Base-by-base conservation (phyloP, 305 asterid genomes). In the Fraxinus paxiana region DNA sequence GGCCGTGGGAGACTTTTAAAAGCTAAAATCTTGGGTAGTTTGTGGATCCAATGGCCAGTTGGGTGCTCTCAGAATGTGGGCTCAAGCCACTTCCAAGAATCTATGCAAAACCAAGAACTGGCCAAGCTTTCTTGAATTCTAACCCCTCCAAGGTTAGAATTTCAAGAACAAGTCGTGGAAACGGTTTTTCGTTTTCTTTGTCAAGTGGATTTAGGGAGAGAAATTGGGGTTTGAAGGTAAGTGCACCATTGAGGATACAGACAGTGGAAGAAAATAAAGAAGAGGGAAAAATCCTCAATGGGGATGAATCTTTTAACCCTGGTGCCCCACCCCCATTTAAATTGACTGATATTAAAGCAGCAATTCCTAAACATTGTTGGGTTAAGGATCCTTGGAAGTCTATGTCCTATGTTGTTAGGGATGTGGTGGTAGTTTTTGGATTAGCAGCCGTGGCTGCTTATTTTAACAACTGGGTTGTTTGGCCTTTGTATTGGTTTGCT, bases 331-430 rank as follows among this genome's bases (percentile, higher is more conserved):
- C 97, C 0, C 98, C 96, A 0, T 95, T 95, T 59, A 92, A 87
- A 81, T 26, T 95, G 13, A 82, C 90, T 0, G 97, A 95, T 76
- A 89, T 95, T 48, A 89, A 87, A 77, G 94, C 90, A 0, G 98
- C 95, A 15, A 93, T 95, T 85, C 98, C 98, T 0, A 90, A 89
- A 85, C 97, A 95, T 86, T 95, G 98, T 35, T 95, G 98, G 98
- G 92, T 92, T 6, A 95, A 88, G 88, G 83, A 91, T 82, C 92
- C 98, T 34, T 86, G 92, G 93, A 86, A 86, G 82, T 95, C 98
- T 0, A 69, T 90, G 85, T 85, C 92, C 54, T 95, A 88, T 71
- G 97, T 92, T 41, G 88, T 83, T 7, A 90, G 98, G 35, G 98
- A 95, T 84, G 76, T 90, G 33, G 77, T 59, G 34, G 88, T 84